phyloP scores from a whole-genome alignment of 495 filamentous ascomycete species.

The Hyaloscypha variabilis region DNA sequence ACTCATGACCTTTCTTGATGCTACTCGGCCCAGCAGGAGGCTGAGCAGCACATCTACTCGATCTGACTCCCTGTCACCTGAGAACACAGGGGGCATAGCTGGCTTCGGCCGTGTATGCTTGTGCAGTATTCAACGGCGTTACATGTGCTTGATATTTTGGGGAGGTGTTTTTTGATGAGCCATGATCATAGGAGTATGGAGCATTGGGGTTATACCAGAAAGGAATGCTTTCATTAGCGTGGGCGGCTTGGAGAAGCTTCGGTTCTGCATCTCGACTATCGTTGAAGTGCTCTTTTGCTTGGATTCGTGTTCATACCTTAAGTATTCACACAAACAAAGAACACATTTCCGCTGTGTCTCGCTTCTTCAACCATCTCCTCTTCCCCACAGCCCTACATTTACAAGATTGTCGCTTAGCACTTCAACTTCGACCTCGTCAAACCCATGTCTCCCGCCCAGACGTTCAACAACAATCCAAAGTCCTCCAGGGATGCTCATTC shows the following conservation, averaged over 20 bases:
- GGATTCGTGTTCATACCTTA: constrained; percentile 10
- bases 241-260: constrained; percentile 7
- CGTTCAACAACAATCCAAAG: constrained; percentile 83
- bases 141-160: background rate
- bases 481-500: constrained; percentile 47
- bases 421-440: constrained; percentile 65
- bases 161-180: constrained; percentile 7
- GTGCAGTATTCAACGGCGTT: constrained; percentile 13
- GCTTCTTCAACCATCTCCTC: constrained; percentile 38
- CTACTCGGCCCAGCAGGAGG: constrained; percentile 3
- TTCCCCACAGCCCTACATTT: constrained; percentile 57
- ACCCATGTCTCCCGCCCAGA: constrained; percentile 50
- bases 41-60: constrained; percentile 60
- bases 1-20: constrained; percentile 20
- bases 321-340: constrained; percentile 7
- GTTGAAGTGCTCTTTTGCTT: constrained; percentile 9
- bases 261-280: constrained; percentile 4
- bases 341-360: background rate
- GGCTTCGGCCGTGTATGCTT: constrained; percentile 6
- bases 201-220: constrained; percentile 11
- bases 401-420: constrained; percentile 69
- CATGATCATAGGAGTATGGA: constrained; percentile 10
- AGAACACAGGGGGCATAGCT: constrained; percentile 7
- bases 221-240: constrained; percentile 10
- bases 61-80: constrained; percentile 17